A percentile compares a stretch with the other conserved stretches of the same genome.
These are phyloP conservation scores for Fusarium abutilonis DNA, from an alignment of 2,329 filamentous ascomycete genomes.

Conservation along the genomic window DNA sequence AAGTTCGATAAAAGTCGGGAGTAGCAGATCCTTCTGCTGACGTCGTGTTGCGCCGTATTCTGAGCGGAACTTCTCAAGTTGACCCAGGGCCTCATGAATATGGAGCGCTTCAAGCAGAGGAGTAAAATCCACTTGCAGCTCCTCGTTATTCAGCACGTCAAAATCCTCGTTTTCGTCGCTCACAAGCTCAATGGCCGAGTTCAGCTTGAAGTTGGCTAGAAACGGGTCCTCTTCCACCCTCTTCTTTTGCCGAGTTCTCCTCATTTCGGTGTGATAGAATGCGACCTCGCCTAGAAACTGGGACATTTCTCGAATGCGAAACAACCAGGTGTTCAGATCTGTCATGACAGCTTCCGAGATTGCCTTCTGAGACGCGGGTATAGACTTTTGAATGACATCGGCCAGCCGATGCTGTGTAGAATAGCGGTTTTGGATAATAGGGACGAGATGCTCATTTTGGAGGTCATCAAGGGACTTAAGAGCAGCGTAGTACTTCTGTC, in stretches of 20 bases:
- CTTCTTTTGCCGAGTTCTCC: conserved; percentile 83
- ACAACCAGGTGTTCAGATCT: conserved; percentile 97
- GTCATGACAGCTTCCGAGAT: conserved; percentile 98
- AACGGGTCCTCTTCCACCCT: conserved; percentile 79
- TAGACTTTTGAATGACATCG: conserved; percentile 94
- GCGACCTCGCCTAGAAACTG: conserved; percentile 96
- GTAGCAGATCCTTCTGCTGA: conserved; percentile 88
- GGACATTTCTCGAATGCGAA: conserved; percentile 91
- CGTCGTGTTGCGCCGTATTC: conserved; percentile 93
- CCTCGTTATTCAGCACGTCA: conserved; percentile 93
- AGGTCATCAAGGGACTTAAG: conserved; percentile 93
- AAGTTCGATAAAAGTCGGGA: conserved; percentile 80
- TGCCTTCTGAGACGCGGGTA: conserved; percentile 88
- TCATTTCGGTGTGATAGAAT: conserved; percentile 93
- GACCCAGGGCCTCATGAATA: conserved; percentile 93
- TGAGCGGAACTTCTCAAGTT: conserved; percentile 87
- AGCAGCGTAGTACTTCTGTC: conserved; percentile 95
- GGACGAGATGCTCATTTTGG: conserved; percentile 89
- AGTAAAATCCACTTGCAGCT: conserved; percentile 92
- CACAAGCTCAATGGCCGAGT: conserved; percentile 94
- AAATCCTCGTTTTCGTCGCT: conserved; percentile 96
- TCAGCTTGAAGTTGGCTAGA: conserved; percentile 85
- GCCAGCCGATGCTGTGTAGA: conserved; percentile 95
- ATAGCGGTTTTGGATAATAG: conserved; percentile 79
- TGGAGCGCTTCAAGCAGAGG: conserved; percentile 95